Percentiles rank a stretch among this genome's conserved stretches.
These are phyloP conservation scores for Diaporthe amygdali DNA, from an alignment of 2,329 filamentous ascomycete genomes.

Conservation along the genomic window DNA sequence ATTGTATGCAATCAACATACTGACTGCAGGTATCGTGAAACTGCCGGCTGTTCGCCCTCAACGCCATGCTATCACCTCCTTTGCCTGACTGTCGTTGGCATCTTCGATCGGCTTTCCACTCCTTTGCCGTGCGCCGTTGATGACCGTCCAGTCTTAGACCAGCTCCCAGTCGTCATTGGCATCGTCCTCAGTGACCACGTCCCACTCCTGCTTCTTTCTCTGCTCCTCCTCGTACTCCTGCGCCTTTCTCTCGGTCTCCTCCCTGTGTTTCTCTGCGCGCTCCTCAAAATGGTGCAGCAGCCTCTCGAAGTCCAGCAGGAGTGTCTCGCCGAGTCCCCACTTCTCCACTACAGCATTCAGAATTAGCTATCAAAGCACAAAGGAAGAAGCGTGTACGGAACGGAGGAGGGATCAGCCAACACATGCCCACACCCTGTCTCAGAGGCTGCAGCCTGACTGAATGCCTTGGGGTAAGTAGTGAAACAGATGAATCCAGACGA, in stretches of 20 bases:
- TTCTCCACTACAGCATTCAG: too few species aligned
- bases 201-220: slow-evolving; percentile 11
- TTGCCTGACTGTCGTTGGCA: not conserved
- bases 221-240: not conserved
- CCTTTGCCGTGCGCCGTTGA: not conserved
- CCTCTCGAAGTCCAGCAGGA: slow-evolving; percentile 12
- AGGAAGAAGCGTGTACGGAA: too few species aligned
- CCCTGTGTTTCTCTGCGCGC: not conserved
- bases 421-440: too few species aligned
- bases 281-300: not conserved
- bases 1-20: not conserved
- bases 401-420: too few species aligned
- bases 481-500: too few species aligned
- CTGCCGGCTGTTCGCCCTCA: not conserved
- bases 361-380: too few species aligned
- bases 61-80: not conserved
- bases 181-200: slow-evolving; percentile 4
- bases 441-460: too few species aligned
- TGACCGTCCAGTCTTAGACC: not conserved
- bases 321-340: not conserved
- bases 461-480: too few species aligned
- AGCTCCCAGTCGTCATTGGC: slow-evolving; percentile 4
- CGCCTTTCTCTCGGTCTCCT: not conserved
- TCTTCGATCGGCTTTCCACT: not conserved
- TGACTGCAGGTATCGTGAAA: too few species aligned